phyloP scores from a whole-genome alignment of 805 yeast species.

The Nakazawaea peltata region DNA sequence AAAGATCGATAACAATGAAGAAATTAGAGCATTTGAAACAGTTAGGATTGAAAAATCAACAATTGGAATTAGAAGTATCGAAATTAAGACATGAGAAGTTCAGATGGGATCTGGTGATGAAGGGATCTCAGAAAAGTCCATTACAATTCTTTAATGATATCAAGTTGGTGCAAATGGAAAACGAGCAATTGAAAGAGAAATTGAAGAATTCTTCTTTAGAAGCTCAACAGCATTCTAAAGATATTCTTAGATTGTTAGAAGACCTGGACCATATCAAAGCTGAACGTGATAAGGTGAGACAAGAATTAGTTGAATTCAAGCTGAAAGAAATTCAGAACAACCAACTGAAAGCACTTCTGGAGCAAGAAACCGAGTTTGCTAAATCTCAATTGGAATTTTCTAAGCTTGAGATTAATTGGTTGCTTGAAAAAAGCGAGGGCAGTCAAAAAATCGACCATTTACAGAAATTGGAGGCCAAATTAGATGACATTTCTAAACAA shows the following conservation, averaged over 20 bases:
- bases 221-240: too few relatives aligned
- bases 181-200: slow-evolving; percentile 1
- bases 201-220: neutral
- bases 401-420: neutral
- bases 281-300: too few relatives aligned
- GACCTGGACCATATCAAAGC: neutral
- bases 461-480: neutral
- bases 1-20: neutral
- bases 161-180: neutral
- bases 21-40: slow-evolving; percentile 1
- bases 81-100: neutral
- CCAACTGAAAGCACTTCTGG: slow-evolving; percentile 1
- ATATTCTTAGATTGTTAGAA: neutral
- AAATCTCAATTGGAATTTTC: slow-evolving; percentile 5
- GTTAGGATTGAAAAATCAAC: neutral
- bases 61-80: neutral
- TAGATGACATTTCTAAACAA: neutral
- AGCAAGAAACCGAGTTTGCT: slow-evolving; percentile 3
- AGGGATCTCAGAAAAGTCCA: neutral
- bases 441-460: neutral
- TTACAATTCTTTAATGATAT: neutral
- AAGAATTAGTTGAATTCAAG: too few relatives aligned
- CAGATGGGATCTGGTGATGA: neutral
- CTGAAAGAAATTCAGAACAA: too few relatives aligned
- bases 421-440: neutral